Conservation (phyloP, 2,329 filamentous ascomycete genomes). For the Furcasterigmium sp. region DNA sequence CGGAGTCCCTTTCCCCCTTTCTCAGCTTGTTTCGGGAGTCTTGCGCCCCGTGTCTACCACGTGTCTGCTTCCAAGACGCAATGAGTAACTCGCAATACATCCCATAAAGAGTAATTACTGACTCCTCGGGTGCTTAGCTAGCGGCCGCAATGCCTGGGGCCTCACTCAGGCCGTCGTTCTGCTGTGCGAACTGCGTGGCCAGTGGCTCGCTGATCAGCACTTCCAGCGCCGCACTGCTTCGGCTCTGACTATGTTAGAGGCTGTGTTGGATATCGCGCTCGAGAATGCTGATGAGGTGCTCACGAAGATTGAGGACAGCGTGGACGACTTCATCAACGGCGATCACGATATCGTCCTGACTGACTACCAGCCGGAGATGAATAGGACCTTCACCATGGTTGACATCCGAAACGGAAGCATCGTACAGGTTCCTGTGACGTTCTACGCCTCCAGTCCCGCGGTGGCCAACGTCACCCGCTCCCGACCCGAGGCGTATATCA, state of each 20-base stretch:
- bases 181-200: conserved; percentile 7
- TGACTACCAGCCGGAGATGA: conserved; percentile 2
- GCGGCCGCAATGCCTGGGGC: conserved; percentile 5
- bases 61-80: too few species aligned
- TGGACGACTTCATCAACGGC: conserved; percentile 4
- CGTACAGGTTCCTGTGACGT: conserved; percentile 6
- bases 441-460: conserved; percentile 10
- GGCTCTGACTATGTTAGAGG: conserved; percentile 5
- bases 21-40: too few species aligned
- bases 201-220: conserved; percentile 7
- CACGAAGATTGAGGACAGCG: conserved; percentile 7
- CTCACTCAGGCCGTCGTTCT: conserved; percentile 6
- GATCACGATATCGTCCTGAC: conserved; percentile 9
- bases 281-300: conserved; percentile 5
- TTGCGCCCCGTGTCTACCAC: too few species aligned
- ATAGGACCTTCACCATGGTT: conserved; percentile 4
- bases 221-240: conserved; percentile 6
- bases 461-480: conserved; percentile 4
- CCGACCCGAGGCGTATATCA: conserved; percentile 9
- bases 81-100: too few species aligned
- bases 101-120: too few species aligned
- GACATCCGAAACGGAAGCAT: conserved; percentile 5
- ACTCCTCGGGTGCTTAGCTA: too few species aligned
- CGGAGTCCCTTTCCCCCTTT: too few species aligned
- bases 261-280: conserved; percentile 3